Percentiles rank a stretch among this genome's conserved stretches.
These are phyloP conservation scores for Aureobasidium zeae DNA, from an alignment of 2,329 filamentous ascomycete genomes.

Conservation along the genomic window DNA sequence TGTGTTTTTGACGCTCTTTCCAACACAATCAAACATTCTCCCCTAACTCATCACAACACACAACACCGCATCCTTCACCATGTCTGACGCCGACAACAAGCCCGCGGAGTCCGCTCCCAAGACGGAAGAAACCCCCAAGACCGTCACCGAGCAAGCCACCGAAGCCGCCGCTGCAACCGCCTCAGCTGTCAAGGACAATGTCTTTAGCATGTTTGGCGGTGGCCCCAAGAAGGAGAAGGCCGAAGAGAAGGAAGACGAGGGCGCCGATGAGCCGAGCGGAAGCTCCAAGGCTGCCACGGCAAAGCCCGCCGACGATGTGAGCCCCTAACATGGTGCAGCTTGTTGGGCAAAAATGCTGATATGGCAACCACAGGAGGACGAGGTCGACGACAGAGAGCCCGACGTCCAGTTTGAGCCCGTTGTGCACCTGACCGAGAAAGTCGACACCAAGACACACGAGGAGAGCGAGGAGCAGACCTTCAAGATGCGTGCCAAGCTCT, in stretches of 20 bases:
- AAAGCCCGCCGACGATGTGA: slow-evolving; percentile 60
- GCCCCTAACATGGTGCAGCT: slow-evolving; percentile 2
- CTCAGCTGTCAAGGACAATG: slow-evolving; percentile 44
- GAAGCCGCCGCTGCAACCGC: slow-evolving; percentile 31
- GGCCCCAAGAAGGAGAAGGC: slow-evolving; percentile 97
- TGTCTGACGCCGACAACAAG: slow-evolving; percentile 16
- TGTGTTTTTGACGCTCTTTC: slow-evolving; percentile 2
- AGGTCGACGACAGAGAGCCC: slow-evolving; percentile 45
- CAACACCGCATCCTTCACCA: neutral
- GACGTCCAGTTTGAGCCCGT: slow-evolving; percentile 98
- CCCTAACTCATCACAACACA: neutral
- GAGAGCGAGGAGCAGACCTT: slow-evolving; percentile 95
- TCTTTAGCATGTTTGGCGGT: slow-evolving; percentile 98
- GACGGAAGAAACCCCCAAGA: slow-evolving; percentile 11
- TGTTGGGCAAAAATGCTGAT: slow-evolving; percentile 11
- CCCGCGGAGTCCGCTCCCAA: slow-evolving; percentile 9
- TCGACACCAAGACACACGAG: slow-evolving; percentile 96
- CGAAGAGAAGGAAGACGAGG: slow-evolving; percentile 60
- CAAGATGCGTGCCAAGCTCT: slow-evolving; percentile 99
- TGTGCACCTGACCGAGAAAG: slow-evolving; percentile 89
- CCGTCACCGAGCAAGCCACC: slow-evolving; percentile 19
- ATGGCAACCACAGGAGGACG: slow-evolving; percentile 22
- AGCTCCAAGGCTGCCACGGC: slow-evolving; percentile 52
- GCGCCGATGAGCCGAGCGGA: slow-evolving; percentile 77
- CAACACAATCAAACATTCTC: no score